These are phyloP conservation scores for Neltuma alba DNA, from an alignment of 306 rosid species.

Conservation along the genomic window DNA sequence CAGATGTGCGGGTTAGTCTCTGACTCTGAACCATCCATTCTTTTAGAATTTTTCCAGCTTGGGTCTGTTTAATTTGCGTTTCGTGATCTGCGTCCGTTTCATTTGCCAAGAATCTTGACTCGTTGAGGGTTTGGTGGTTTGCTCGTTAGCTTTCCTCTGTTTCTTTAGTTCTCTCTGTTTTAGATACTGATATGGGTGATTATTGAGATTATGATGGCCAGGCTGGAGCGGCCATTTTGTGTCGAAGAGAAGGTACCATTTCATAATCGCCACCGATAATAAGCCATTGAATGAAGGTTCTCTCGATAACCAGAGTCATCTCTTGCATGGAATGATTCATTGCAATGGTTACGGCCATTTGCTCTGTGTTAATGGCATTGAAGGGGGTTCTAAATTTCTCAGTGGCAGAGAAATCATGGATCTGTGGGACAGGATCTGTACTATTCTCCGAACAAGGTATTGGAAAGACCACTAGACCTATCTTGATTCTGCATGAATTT, in stretches of 20 bases:
- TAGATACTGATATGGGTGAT: slow-evolving; percentile 19
- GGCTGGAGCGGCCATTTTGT: slow-evolving; percentile 94
- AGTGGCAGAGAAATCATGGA: slow-evolving; percentile 85
- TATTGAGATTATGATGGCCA: slow-evolving; percentile 35
- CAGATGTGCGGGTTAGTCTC: slow-evolving; percentile 64
- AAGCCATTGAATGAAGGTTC: slow-evolving; percentile 63
- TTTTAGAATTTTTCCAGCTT: background rate
- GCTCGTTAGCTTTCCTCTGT: background rate
- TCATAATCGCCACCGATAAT: slow-evolving; percentile 70
- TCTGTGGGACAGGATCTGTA: slow-evolving; percentile 86
- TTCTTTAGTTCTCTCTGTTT: background rate
- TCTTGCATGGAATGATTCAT: slow-evolving; percentile 80
- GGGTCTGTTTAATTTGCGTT: background rate
- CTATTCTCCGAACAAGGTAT: slow-evolving; percentile 65
- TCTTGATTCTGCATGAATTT: background rate
- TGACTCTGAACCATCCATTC: background rate
- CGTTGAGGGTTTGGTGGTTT: slow-evolving; percentile 9
- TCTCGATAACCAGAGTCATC: slow-evolving; percentile 59
- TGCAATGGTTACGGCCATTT: slow-evolving; percentile 87
- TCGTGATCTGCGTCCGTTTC: slow-evolving; percentile 25
- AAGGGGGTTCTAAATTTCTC: slow-evolving; percentile 78
- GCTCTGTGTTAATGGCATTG: slow-evolving; percentile 75
- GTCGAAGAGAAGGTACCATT: slow-evolving; percentile 76
- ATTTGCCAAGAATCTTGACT: slow-evolving; percentile 5
- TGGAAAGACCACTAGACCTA: background rate